Conservation (phyloP, 129 eudicot genomes). For the Arctium minus region DNA sequence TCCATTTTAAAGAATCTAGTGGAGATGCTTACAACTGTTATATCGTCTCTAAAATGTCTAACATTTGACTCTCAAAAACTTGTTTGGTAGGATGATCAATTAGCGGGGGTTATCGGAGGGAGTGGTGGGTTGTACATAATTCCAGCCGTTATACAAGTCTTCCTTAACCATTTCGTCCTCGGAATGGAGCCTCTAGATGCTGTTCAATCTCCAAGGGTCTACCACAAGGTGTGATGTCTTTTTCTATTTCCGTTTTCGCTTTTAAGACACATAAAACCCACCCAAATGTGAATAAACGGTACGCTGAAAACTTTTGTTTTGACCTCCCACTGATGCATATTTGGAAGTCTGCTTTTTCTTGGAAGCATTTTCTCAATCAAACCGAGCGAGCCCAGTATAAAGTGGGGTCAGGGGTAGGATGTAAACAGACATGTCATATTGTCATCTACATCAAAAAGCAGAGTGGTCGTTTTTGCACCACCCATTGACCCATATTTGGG, state of each 20-base stretch:
- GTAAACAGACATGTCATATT: no score
- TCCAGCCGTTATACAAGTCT: conserved; percentile 82
- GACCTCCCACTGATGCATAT: neutral
- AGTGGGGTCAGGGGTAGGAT: no score
- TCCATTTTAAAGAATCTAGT: neutral
- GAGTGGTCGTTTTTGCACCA: neutral
- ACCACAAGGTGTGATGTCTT: conserved; percentile 73
- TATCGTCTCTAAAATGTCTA: neutral
- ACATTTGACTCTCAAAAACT: neutral
- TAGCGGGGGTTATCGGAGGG: conserved; percentile 97
- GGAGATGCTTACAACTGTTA: neutral
- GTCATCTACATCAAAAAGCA: no score
- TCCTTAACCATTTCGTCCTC: conserved; percentile 81
- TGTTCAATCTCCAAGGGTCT: conserved; percentile 80
- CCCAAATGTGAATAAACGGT: neutral
- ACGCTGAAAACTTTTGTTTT: neutral
- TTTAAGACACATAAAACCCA: neutral
- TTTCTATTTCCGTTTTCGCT: neutral
- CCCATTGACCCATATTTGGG: neutral
- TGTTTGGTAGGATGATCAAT: conserved; percentile 58
- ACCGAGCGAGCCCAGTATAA: no score
- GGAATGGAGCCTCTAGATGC: conserved; percentile 87
- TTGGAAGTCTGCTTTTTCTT: neutral
- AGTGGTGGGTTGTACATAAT: conserved; percentile 86
- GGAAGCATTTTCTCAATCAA: neutral